Evolutionary conservation across 176 grass and related monocot genomes (phyloP), one percentile per base, ranked within the genome.

Genomic region (Oryza glumipatula): DNA sequence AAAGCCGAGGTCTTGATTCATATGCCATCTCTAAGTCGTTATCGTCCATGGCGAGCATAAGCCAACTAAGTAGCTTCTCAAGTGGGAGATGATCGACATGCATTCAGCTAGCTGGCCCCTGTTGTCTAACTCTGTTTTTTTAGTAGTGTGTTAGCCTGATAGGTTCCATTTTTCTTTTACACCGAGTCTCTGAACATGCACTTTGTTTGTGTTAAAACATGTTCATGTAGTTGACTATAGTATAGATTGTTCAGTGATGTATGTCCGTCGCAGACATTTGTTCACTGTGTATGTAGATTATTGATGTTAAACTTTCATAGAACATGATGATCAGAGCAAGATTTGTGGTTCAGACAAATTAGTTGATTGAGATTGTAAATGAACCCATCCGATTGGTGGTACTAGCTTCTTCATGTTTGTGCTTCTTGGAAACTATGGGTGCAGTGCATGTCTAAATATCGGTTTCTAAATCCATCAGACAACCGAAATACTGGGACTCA

Each of bases 31-130:
- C 9, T n/a, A n/a, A 30, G 6, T 67, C 49, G 4, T 43, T 22
- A 7, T 15, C 30, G 28, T 60, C 65, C 10, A 6, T 32, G 16
- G 69, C 12, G 46, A 85, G 63, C 17, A 7, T 65, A 21, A 43
- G 56, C 36, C 41, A 23, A 32, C 17, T 49, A 11, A 54, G 24
- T 47, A 52, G 0, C 15, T 47, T 72, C 21, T 43, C 35, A 44
- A 72, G 68, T 23, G 80, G 49, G 49, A 61, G 80, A 61, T 82
- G 67, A 26, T 26, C 26, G 26, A 81, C 45, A 54, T 23, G 17
- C 56, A 22, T n/a, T 61, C 43, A 44, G 43, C 43, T 44, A 44
- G 9, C 43, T 44, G 43, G 43, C 6, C 16, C 49, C 14, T 52
- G 49, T 16, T 52, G 49, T 5, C 52, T 41, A 41, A 41, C 49